Percentiles rank a stretch among this genome's conserved stretches.
Evolutionary conservation across 2,329 filamentous ascomycete species (phyloP).

Genomic region (Aspergillus amoenus): DNA sequence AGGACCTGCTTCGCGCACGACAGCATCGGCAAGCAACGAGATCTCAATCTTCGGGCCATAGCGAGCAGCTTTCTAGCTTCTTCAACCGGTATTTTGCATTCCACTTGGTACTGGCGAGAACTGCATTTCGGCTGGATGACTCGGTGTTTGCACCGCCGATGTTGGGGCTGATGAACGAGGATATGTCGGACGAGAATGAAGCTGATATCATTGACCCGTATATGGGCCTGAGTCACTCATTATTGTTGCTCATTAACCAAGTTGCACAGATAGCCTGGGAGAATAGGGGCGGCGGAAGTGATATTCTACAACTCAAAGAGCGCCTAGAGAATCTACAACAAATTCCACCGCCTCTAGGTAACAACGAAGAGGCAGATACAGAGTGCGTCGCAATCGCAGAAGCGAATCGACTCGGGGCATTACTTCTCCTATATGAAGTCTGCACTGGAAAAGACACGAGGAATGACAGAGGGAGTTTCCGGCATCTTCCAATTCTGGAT

Average conservation of each 20-base stretch:
- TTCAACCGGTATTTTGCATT: conserved; percentile 29
- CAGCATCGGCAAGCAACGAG: not conserved
- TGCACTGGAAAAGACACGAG: too few species aligned
- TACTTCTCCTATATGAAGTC: not conserved
- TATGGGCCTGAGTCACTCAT: not conserved
- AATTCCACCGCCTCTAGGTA: not conserved
- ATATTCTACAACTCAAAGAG: not conserved
- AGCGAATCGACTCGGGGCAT: not conserved
- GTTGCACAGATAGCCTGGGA: not conserved
- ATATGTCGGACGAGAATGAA: too few species aligned
- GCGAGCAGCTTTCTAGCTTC: conserved; percentile 21
- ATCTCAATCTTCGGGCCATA: conserved; percentile 10
- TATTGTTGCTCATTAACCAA: not conserved
- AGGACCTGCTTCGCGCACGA: conserved; percentile 14
- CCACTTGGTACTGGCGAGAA: conserved; percentile 28
- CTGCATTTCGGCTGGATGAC: conserved; percentile 20
- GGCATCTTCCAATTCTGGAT: too few species aligned
- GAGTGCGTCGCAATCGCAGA: not conserved
- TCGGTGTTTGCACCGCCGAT: not conserved
- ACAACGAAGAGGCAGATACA: not conserved
- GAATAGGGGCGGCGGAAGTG: not conserved
- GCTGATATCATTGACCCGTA: not conserved
- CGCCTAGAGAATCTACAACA: not conserved
- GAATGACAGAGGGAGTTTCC: too few species aligned
- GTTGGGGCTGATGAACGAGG: too few species aligned